Conservation (phyloP, 352 stramenopile species). For the Pythium monospermum region DNA sequence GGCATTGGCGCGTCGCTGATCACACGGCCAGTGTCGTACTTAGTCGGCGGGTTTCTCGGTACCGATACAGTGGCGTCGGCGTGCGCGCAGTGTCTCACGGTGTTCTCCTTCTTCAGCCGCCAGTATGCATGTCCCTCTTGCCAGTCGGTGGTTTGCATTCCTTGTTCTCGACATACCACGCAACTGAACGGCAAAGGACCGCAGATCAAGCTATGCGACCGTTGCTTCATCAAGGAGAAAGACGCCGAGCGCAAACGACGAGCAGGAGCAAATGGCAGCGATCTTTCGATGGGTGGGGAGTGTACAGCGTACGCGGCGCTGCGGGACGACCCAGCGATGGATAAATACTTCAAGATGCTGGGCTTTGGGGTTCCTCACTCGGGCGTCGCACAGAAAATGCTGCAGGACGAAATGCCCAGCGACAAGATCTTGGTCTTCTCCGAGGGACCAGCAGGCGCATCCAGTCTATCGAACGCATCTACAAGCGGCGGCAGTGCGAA, state of each 20-base stretch:
- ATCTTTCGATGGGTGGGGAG: constrained; percentile 24
- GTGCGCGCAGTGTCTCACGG: constrained; percentile 50
- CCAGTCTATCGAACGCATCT: neutral
- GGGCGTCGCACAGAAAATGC: constrained; percentile 76
- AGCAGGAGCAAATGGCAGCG: constrained; percentile 5
- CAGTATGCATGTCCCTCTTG: constrained; percentile 50
- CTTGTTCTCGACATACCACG: constrained; percentile 50
- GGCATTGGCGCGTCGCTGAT: constrained; percentile 51
- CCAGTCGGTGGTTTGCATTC: constrained; percentile 44
- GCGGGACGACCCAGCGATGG: constrained; percentile 51
- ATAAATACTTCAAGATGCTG: constrained; percentile 87
- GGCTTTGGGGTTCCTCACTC: constrained; percentile 62
- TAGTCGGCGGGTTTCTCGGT: constrained; percentile 52
- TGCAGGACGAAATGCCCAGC: constrained; percentile 57
- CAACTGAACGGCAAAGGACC: constrained; percentile 36
- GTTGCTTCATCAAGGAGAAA: constrained; percentile 70
- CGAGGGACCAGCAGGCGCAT: constrained; percentile 31
- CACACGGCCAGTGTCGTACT: constrained; percentile 57
- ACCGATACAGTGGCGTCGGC: constrained; percentile 22
- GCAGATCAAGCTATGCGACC: constrained; percentile 58
- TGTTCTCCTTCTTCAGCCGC: constrained; percentile 74
- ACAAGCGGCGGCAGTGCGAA: neutral
- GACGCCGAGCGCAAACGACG: constrained; percentile 48
- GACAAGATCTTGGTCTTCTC: constrained; percentile 61
- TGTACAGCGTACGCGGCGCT: constrained; percentile 50